Percentiles rank a stretch among this genome's conserved stretches.
Conservation (phyloP, 2,329 filamentous ascomycete species). For the Ascochyta clinopodiicola region DNA sequence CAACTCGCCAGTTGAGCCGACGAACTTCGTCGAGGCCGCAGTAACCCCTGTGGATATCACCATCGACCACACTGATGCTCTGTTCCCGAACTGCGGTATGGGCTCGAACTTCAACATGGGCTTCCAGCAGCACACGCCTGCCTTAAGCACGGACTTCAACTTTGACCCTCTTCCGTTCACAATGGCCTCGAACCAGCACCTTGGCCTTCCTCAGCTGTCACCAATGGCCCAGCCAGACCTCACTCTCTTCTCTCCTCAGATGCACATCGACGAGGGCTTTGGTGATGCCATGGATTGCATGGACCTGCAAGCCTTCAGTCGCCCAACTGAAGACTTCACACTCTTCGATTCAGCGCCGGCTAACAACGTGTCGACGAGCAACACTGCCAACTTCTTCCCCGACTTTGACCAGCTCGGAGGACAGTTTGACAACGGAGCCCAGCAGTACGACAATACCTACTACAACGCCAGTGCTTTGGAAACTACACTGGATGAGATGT, state of each 20-base stretch:
- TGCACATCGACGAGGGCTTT: conserved; percentile 68
- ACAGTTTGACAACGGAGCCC: conserved; percentile 31
- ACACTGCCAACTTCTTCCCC: conserved; percentile 46
- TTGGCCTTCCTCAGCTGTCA: conserved; percentile 64
- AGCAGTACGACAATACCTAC: conserved; percentile 40
- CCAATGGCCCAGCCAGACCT: conserved; percentile 71
- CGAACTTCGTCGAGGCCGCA: conserved; percentile 50
- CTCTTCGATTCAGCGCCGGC: conserved; percentile 56
- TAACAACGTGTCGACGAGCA: conserved; percentile 32
- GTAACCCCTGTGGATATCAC: conserved; percentile 56
- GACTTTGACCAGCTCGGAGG: conserved; percentile 50
- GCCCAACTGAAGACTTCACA: conserved; percentile 64
- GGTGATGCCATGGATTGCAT: conserved; percentile 56
- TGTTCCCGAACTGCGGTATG: conserved; percentile 61
- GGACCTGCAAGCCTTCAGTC: conserved; percentile 40
- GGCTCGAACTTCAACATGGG: conserved; percentile 66
- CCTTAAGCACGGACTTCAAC: conserved; percentile 42
- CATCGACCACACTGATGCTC: conserved; percentile 67
- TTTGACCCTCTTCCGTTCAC: conserved; percentile 52
- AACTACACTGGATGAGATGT: conserved; percentile 43
- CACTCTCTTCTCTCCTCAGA: conserved; percentile 72
- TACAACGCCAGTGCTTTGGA: conserved; percentile 19
- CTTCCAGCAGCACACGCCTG: conserved; percentile 63
- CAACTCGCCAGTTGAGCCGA: conserved; percentile 51
- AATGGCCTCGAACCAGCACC: conserved; percentile 15